Base-by-base conservation (phyloP, 2,329 filamentous ascomycete species). In the Penicillium sp. region DNA sequence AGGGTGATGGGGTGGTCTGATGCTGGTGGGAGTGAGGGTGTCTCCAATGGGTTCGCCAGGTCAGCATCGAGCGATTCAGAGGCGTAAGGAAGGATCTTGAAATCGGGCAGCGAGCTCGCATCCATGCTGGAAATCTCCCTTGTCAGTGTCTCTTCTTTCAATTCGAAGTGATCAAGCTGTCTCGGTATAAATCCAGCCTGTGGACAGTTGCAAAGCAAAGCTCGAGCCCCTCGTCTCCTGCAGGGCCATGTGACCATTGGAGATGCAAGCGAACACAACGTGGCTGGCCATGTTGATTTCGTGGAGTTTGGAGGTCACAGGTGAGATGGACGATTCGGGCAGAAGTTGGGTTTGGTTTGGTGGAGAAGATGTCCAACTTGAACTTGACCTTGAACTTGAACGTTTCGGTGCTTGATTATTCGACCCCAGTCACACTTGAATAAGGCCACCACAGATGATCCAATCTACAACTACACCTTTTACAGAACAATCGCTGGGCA, bases 11-110 rank as follows among this genome's bases (percentile, higher is more conserved):
- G 15, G n/a, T 49, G 26, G n/a, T 52, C 46, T n/a, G 40, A 46
- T 18, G 44, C 3, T 10, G 30, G 23, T 1, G 18, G 3, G 9
- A 30, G 20, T 12, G 21, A 7, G 8, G 50, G 30, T 18, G 24
- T 30, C 21, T 45, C 23, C n/a, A n/a, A n/a, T n/a, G 40, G 17
- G 34, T 17, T 27, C 29, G 7, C 18, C 0, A 18, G n/a, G n/a
- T 41, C 24, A 13, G 21, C 24, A 13, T 4, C 10, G 13, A 3
- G 20, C 2, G 13, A 4, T 15, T 49, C 12, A n/a, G n/a, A 10
- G 15, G 21, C 32, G 26, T 60, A 61, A n/a, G 60, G 51, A 1
- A 63, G 43, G 34, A 64, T 32, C 34, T 53, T 30, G 37, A 64
- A 62, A 29, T 58, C 59, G 8, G 61, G 52, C 13, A 63, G 44